Evolutionary conservation across 1,139 yeast species (phyloP).

Genomic region (Pneumocystis carinii): DNA sequence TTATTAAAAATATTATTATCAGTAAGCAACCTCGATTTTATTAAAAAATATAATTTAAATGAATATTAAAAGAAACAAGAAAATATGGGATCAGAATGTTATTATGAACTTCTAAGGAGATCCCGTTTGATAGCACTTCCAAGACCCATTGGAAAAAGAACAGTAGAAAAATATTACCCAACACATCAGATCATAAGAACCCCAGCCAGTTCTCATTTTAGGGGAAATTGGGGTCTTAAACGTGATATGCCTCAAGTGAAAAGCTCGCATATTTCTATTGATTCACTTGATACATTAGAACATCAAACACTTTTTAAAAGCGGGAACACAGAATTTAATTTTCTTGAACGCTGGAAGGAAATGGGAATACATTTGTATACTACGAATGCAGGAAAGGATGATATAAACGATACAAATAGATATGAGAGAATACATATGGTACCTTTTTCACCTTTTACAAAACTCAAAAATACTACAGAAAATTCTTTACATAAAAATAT

Average conservation of each 20-base stretch:
- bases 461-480: not conserved
- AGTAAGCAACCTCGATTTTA: too few species aligned
- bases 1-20: too few species aligned
- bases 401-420: not conserved
- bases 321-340: not conserved
- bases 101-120: not conserved
- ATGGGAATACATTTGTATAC: conserved; percentile 1
- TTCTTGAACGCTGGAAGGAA: conserved; percentile 1
- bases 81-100: not conserved
- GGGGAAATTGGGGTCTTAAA: conserved; percentile 1
- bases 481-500: not conserved
- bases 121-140: not conserved
- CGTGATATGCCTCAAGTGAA: not conserved
- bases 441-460: not conserved
- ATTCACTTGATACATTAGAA: not conserved
- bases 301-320: conserved; percentile 1
- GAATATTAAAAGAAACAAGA: not conserved
- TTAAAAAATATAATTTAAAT: not conserved
- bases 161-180: not conserved
- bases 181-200: not conserved
- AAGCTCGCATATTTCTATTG: not conserved
- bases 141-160: not conserved
- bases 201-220: not conserved
- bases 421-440: not conserved
- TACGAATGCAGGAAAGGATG: not conserved